Conservation (phyloP, 257 asterid species). For the Gardenia jasminoides region DNA sequence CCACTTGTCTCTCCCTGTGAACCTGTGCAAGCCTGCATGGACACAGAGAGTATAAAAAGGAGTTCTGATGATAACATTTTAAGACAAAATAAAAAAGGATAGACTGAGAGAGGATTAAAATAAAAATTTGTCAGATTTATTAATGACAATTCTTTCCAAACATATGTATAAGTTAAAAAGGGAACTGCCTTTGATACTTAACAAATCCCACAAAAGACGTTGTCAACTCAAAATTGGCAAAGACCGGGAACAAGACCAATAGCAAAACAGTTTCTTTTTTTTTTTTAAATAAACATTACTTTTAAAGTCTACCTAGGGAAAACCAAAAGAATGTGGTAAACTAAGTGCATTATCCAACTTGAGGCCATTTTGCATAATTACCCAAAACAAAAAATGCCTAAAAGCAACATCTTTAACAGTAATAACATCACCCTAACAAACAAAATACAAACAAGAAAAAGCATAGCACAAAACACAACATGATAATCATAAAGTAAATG, state of each 20-base stretch:
- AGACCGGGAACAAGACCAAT: not conserved
- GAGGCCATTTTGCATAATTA: not conserved
- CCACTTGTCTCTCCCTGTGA: constrained; percentile 37
- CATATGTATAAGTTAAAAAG: not conserved
- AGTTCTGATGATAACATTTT: not conserved
- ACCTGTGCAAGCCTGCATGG: constrained; percentile 60
- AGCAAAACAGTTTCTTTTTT: not conserved
- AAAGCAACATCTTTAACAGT: not conserved
- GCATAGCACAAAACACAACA: not conserved
- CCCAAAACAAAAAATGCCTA: not conserved
- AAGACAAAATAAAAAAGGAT: not conserved
- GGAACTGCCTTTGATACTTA: not conserved
- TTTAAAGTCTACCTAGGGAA: not conserved
- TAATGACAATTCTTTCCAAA: not conserved
- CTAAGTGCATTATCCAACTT: not conserved
- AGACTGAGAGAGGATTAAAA: not conserved
- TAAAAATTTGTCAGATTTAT: not conserved
- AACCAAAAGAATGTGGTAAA: not conserved
- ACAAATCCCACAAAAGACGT: not conserved
- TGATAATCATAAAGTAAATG: not conserved
- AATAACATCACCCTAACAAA: not conserved
- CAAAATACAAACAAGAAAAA: not conserved
- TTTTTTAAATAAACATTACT: not conserved
- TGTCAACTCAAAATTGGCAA: not conserved
- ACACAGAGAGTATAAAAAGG: not conserved